Percentiles rank a stretch among this genome's conserved stretches.
phyloP scores from a whole-genome alignment of 192 early-diverging fungal genomes.

The Spizellomyces sp. region DNA sequence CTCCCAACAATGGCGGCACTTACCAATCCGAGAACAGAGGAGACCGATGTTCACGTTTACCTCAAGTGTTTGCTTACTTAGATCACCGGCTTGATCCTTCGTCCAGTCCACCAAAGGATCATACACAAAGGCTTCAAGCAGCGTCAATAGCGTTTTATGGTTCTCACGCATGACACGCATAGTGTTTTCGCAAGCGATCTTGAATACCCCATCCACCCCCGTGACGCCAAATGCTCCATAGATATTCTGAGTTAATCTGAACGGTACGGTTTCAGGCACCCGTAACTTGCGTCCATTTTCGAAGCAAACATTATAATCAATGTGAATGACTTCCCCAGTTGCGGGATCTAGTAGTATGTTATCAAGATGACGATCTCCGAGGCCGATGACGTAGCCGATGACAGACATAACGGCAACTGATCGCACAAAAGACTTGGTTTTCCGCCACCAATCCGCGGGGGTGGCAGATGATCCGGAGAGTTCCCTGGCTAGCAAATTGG shows the following conservation, averaged over 20 bases:
- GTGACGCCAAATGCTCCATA: slow-evolving; percentile 37
- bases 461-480: slow-evolving; percentile 59
- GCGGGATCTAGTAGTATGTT: slow-evolving; percentile 63
- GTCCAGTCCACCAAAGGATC: slow-evolving; percentile 64
- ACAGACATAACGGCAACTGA: slow-evolving; percentile 66
- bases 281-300: slow-evolving; percentile 65
- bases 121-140: slow-evolving; percentile 59
- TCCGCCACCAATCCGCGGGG: slow-evolving; percentile 41
- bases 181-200: slow-evolving; percentile 40
- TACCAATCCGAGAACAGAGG: slow-evolving; percentile 38
- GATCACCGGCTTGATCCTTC: slow-evolving; percentile 23
- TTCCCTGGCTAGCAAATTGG: slow-evolving; percentile 65
- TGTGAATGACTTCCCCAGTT: slow-evolving; percentile 63
- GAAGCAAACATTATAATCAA: slow-evolving; percentile 80
- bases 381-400: slow-evolving; percentile 65
- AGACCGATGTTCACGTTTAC: slow-evolving; percentile 52
- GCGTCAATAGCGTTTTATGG: slow-evolving; percentile 46
- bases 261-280: slow-evolving; percentile 76
- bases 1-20: slow-evolving; percentile 18
- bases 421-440: slow-evolving; percentile 42
- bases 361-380: slow-evolving; percentile 77
- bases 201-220: slow-evolving; percentile 50
- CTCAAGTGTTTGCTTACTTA: slow-evolving; percentile 27
- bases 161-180: slow-evolving; percentile 43
- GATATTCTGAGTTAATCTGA: slow-evolving; percentile 66